Evolutionary conservation across 345 rosid genomes (phyloP).

Genomic region (Triadica sebifera): DNA sequence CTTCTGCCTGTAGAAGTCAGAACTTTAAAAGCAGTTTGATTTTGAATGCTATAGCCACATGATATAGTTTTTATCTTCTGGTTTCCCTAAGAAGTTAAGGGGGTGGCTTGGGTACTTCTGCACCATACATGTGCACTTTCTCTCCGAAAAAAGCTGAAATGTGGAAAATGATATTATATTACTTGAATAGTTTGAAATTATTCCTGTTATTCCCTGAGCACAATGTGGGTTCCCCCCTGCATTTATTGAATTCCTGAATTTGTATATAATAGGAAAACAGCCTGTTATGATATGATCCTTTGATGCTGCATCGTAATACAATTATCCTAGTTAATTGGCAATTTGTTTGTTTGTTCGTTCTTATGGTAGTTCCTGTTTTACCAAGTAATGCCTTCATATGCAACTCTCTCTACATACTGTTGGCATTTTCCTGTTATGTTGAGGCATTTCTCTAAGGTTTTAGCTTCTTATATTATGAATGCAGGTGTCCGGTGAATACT

Average conservation of each 20-base stretch:
- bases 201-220: no score
- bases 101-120: background rate
- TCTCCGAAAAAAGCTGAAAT: no score
- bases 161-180: no score
- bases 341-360: no score
- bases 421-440: background rate
- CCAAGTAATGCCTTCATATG: no score
- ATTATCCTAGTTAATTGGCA: background rate
- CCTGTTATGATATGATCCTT: background rate
- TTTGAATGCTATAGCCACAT: background rate
- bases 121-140: no score
- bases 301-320: background rate
- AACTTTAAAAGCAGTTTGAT: background rate
- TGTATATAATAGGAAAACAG: background rate
- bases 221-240: background rate
- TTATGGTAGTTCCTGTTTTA: no score
- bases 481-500: constrained; percentile 88
- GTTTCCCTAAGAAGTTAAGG: background rate
- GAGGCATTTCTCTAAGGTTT: background rate
- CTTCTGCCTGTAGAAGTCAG: background rate
- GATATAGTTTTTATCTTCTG: background rate
- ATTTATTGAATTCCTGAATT: background rate
- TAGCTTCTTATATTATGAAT: background rate
- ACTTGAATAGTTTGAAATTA: no score
- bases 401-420: background rate